These are phyloP conservation scores for Candida boidinii DNA, from an alignment of 805 yeast genomes.

Conservation along the genomic window DNA sequence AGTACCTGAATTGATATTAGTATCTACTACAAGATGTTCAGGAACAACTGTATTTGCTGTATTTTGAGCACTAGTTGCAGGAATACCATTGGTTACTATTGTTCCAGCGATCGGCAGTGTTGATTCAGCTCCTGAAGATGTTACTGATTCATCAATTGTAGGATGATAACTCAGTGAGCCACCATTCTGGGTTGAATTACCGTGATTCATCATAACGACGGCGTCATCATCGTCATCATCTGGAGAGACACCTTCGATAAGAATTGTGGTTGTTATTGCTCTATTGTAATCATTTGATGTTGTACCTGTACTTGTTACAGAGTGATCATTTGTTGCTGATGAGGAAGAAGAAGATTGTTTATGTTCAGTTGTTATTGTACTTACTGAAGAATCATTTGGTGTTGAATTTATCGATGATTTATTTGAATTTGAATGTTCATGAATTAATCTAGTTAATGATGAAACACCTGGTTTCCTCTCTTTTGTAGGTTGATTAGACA, in stretches of 20 bases:
- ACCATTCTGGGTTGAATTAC: too few species aligned
- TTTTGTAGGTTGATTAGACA: too few species aligned
- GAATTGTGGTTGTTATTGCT: slow-evolving; percentile 25
- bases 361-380: slow-evolving; percentile 8
- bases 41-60: too few species aligned
- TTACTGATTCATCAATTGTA: too few species aligned
- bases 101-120: too few species aligned
- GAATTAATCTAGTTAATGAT: slow-evolving; percentile 25
- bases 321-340: background rate
- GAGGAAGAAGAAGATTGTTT: background rate
- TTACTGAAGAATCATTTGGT: slow-evolving; percentile 7
- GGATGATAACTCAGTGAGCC: background rate
- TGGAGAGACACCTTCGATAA: slow-evolving; percentile 25
- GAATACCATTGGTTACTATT: too few species aligned
- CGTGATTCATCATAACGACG: too few species aligned
- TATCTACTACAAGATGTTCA: too few species aligned
- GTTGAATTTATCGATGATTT: slow-evolving; percentile 12
- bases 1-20: too few species aligned
- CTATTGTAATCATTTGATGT: slow-evolving; percentile 11
- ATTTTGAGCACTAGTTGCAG: too few species aligned
- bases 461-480: slow-evolving; percentile 19
- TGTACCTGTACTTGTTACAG: background rate
- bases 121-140: too few species aligned
- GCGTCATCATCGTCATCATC: slow-evolving; percentile 11
- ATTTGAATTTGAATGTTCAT: slow-evolving; percentile 16